These are phyloP conservation scores for Talaromyces atroroseus DNA, from an alignment of 2,329 filamentous ascomycete species.

Conservation along the genomic window DNA sequence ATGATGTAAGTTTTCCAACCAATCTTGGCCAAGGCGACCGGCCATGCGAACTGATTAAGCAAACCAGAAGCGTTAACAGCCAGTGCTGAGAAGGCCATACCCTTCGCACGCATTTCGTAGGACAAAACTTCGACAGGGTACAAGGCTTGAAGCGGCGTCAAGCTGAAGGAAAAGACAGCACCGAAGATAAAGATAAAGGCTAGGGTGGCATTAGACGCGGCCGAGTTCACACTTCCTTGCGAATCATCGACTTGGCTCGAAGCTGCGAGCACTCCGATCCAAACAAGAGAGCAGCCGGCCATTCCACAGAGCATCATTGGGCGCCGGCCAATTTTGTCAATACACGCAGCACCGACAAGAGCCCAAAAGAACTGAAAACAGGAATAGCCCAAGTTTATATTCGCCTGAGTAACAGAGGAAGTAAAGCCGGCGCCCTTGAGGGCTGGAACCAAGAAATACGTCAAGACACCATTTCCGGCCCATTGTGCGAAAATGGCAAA, in stretches of 20 bases:
- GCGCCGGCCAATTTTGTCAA: constrained; percentile 33
- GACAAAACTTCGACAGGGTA: constrained; percentile 10
- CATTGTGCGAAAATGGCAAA: constrained; percentile 31
- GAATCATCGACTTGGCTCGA: constrained; percentile 37
- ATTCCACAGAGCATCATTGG: constrained; percentile 17
- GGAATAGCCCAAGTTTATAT: constrained; percentile 42
- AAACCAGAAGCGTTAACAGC: constrained; percentile 20
- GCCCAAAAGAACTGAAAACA: constrained; percentile 35
- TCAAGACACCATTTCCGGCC: constrained; percentile 36
- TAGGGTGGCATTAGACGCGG: constrained; percentile 36
- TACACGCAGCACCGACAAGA: constrained; percentile 18
- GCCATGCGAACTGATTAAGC: constrained; percentile 19
- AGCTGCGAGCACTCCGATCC: constrained; percentile 17
- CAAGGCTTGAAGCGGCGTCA: constrained; percentile 26
- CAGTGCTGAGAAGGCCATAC: constrained; percentile 8
- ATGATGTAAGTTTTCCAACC: constrained; percentile 21
- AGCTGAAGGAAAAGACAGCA: constrained; percentile 39
- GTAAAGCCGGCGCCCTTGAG: constrained; percentile 32
- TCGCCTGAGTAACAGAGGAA: constrained; percentile 39
- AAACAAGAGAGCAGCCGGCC: constrained; percentile 6
- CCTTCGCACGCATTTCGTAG: constrained; percentile 12
- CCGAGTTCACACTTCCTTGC: constrained; percentile 38
- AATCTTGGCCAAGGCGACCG: constrained; percentile 17
- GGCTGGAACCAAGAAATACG: constrained; percentile 34
- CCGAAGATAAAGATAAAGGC: constrained; percentile 41